A percentile compares a stretch with the other conserved stretches of the same genome.
phyloP scores from a whole-genome alignment of 176 grass and related monocot genomes.

The Canna indica region DNA sequence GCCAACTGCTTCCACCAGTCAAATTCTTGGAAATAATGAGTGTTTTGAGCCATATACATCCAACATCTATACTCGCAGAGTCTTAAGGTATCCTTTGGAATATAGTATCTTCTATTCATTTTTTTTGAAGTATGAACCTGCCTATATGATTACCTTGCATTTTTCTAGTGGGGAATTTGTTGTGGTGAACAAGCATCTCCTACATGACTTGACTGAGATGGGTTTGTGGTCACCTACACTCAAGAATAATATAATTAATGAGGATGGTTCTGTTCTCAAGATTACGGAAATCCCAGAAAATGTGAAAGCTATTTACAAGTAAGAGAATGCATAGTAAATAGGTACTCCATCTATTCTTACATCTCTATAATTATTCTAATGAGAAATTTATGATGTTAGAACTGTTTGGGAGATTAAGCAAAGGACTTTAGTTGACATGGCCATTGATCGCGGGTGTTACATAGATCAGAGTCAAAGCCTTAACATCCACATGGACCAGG shows the following conservation, averaged over 20 bases:
- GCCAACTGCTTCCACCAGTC: slow-evolving; percentile 98
- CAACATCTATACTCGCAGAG: slow-evolving; percentile 71
- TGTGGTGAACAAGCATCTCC: slow-evolving; percentile 97
- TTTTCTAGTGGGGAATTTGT: slow-evolving; percentile 86
- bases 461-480: slow-evolving; percentile 99
- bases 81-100: slow-evolving; percentile 54
- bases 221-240: slow-evolving; percentile 67
- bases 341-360: background rate
- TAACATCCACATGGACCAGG: slow-evolving; percentile 96
- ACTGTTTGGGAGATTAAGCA: slow-evolving; percentile 99
- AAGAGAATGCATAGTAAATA: slow-evolving; percentile 13
- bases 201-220: slow-evolving; percentile 97
- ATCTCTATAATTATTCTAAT: slow-evolving; percentile 8
- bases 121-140: background rate
- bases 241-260: slow-evolving; percentile 93
- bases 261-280: slow-evolving; percentile 85
- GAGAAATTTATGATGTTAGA: slow-evolving; percentile 29
- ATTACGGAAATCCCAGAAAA: slow-evolving; percentile 71
- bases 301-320: slow-evolving; percentile 96
- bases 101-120: slow-evolving; percentile 16
- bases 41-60: slow-evolving; percentile 86
- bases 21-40: slow-evolving; percentile 98
- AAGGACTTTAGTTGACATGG: slow-evolving; percentile 97
- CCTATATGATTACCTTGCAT: background rate
- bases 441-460: slow-evolving; percentile 87